Evolutionary conservation across 129 eudicot genomes (phyloP).

Genomic region (Flaveria sonorensis): DNA sequence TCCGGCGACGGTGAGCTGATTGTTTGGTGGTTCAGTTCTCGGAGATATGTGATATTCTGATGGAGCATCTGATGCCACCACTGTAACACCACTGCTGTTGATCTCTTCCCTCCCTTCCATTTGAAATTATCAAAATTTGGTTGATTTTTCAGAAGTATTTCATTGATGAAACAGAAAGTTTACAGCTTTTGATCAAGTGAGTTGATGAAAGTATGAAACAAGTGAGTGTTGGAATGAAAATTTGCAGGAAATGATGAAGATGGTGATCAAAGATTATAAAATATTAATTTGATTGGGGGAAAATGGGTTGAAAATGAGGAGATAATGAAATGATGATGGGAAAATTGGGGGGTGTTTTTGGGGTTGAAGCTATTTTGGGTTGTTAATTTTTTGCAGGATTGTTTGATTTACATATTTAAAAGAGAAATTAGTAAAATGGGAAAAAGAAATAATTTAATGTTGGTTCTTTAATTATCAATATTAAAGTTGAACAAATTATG

Average conservation of each 20-base stretch:
- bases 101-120: conserved; percentile 55
- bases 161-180: conserved; percentile 4
- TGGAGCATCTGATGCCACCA: conserved; percentile 96
- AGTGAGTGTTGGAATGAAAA: no score
- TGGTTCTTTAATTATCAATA: conserved; percentile 55
- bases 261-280: no score
- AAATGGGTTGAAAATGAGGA: conserved; percentile 20
- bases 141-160: neutral
- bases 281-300: neutral
- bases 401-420: conserved; percentile 47
- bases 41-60: conserved; percentile 72
- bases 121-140: neutral
- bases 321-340: conserved; percentile 29
- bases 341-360: conserved; percentile 35
- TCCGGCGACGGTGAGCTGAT: conserved; percentile 36
- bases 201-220: no score
- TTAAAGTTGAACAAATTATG: conserved; percentile 56
- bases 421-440: conserved; percentile 26
- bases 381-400: conserved; percentile 45
- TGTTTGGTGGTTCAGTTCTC: conserved; percentile 46
- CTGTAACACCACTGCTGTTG: conserved; percentile 69
- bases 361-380: conserved; percentile 46
- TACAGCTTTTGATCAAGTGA: neutral
- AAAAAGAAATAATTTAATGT: conserved; percentile 43
- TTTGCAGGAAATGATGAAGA: conserved; percentile 15